These are phyloP conservation scores for Leucaena leucocephala DNA, from an alignment of 306 rosid genomes.

Conservation along the genomic window DNA sequence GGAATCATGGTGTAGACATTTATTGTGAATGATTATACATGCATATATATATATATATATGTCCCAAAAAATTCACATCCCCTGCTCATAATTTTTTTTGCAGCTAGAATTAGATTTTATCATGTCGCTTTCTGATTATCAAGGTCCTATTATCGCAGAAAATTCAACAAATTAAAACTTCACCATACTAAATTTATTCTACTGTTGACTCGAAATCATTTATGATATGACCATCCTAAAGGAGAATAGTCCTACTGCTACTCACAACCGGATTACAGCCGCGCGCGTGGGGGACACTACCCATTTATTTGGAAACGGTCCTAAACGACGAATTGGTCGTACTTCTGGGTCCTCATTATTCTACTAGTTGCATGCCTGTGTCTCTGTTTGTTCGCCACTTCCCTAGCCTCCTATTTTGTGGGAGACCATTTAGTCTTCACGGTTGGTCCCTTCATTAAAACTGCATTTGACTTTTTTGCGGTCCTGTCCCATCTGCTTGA, in stretches of 20 bases:
- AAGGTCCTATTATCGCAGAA: neutral
- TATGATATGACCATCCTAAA: neutral
- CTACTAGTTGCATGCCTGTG: neutral
- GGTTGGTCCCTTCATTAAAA: constrained; percentile 38
- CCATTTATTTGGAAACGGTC: constrained; percentile 17
- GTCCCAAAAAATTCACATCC: neutral
- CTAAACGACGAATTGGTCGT: constrained; percentile 9
- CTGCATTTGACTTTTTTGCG: constrained; percentile 32
- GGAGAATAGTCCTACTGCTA: neutral
- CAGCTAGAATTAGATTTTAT: neutral
- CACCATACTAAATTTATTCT: neutral
- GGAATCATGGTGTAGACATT: neutral
- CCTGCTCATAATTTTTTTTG: neutral
- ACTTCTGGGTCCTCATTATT: neutral
- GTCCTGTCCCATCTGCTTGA: neutral
- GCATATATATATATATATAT: neutral
- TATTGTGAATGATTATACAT: neutral
- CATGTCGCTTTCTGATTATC: neutral
- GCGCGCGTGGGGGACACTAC: constrained; percentile 5
- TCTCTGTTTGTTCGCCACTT: neutral
- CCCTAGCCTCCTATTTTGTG: constrained; percentile 28
- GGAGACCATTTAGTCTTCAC: constrained; percentile 30
- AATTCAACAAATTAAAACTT: neutral
- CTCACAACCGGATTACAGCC: too few relatives aligned
- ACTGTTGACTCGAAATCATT: neutral